A percentile compares a stretch with the other conserved stretches of the same genome.
Evolutionary conservation across 2,329 filamentous ascomycete species (phyloP).

Genomic region (Fusarium falciforme): DNA sequence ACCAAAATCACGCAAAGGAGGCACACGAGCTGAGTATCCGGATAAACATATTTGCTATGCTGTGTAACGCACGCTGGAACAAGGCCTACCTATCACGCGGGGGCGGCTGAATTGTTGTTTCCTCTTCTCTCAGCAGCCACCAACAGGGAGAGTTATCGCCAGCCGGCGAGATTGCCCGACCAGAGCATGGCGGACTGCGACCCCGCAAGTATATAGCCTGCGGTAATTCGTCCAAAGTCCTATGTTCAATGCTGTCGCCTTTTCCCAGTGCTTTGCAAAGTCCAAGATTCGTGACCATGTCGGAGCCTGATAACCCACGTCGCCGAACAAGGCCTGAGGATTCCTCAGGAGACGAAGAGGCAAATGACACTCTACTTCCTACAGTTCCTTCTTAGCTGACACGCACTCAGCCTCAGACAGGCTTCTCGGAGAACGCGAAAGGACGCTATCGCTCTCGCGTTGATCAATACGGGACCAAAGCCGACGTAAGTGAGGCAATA

Average conservation of each 20-base stretch:
- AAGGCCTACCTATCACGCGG: neutral
- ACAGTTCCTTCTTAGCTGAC: neutral
- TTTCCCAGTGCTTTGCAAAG: neutral
- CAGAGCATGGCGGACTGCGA: neutral
- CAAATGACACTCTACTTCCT: neutral
- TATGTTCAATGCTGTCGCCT: neutral
- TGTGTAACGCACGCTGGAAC: neutral
- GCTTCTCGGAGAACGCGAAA: neutral
- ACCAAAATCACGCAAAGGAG: too few species aligned
- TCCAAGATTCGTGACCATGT: neutral
- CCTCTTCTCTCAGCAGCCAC: neutral
- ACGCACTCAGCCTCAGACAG: neutral
- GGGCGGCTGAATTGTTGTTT: neutral
- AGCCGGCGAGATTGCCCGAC: neutral
- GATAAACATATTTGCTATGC: neutral
- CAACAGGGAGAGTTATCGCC: neutral
- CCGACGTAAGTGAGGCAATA: neutral
- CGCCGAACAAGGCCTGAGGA: neutral
- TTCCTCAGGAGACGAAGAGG: neutral
- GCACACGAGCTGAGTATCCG: neutral
- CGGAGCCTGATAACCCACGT: neutral
- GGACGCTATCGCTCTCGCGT: neutral
- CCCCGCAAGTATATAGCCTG: neutral
- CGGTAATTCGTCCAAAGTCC: neutral
- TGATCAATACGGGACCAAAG: neutral